phyloP scores from a whole-genome alignment of 148 eudicot species.

The Dysphania ambrosioides region DNA sequence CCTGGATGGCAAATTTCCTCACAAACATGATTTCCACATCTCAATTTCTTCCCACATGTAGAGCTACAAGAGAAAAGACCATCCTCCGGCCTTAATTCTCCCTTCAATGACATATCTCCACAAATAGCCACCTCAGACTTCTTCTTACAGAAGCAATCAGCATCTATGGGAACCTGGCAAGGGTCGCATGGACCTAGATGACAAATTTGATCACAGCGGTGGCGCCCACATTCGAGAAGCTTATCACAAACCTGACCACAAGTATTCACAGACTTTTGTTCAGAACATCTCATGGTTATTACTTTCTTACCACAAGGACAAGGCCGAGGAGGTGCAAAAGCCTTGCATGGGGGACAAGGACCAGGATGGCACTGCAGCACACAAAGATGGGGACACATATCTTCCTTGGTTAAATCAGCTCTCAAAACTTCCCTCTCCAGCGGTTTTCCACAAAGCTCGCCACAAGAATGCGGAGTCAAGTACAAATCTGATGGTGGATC shows the following conservation, averaged over 20 bases:
- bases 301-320: slow-evolving; percentile 88
- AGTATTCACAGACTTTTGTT: slow-evolving; percentile 61
- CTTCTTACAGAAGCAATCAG: slow-evolving; percentile 86
- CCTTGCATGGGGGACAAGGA: slow-evolving; percentile 95
- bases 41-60: slow-evolving; percentile 54
- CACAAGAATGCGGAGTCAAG: slow-evolving; percentile 92
- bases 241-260: slow-evolving; percentile 81
- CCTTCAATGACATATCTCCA: slow-evolving; percentile 81
- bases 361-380: slow-evolving; percentile 96
- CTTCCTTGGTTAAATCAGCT: slow-evolving; percentile 42
- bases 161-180: slow-evolving; percentile 60
- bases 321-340: slow-evolving; percentile 76
- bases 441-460: slow-evolving; percentile 89
- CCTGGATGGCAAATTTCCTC: slow-evolving; percentile 77
- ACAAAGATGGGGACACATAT: slow-evolving; percentile 82
- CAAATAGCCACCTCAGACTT: slow-evolving; percentile 69
- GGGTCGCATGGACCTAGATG: slow-evolving; percentile 77
- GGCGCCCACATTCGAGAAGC: slow-evolving; percentile 71
- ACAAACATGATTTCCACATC: slow-evolving; percentile 74
- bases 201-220: slow-evolving; percentile 59
- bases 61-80: slow-evolving; percentile 75
- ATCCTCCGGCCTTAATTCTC: slow-evolving; percentile 51
- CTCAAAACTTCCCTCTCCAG: slow-evolving; percentile 62
- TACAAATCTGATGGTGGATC: slow-evolving; percentile 91
- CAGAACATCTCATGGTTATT: slow-evolving; percentile 74